These are phyloP conservation scores for Aquilaria agallochum DNA, from an alignment of 441 rosid species.

Conservation along the genomic window DNA sequence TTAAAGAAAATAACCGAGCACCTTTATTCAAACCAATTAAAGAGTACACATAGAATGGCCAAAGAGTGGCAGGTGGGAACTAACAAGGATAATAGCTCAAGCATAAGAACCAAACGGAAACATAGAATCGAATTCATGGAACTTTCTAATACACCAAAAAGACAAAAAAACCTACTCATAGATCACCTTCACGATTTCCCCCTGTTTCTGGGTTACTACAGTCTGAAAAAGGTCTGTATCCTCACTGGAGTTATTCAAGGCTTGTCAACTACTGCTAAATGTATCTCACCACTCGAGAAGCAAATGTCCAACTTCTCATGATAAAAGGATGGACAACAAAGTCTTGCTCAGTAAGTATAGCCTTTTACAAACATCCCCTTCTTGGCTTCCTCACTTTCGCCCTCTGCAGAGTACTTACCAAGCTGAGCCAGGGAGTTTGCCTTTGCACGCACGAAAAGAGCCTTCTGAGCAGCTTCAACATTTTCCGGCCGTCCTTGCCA, in stretches of 20 bases:
- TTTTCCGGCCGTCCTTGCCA: conserved; percentile 94
- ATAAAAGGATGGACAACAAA: neutral
- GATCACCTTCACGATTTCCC: neutral
- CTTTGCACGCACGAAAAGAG: conserved; percentile 91
- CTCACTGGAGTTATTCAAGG: conserved; percentile 16
- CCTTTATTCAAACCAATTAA: too few relatives aligned
- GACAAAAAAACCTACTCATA: too few relatives aligned
- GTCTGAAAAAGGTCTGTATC: conserved; percentile 2
- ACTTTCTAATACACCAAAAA: too few relatives aligned
- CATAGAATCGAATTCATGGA: too few relatives aligned
- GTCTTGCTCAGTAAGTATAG: conserved; percentile 67
- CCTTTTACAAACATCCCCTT: conserved; percentile 99
- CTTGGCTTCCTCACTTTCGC: conserved; percentile 93
- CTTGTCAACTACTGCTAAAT: conserved; percentile 12
- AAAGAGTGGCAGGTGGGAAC: too few relatives aligned
- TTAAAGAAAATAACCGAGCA: too few relatives aligned
- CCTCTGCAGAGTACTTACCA: conserved; percentile 81
- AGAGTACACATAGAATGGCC: too few relatives aligned
- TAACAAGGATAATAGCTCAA: too few relatives aligned
- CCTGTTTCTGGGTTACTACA: conserved; percentile 1
- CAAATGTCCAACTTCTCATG: conserved; percentile 17
- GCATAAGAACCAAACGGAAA: too few relatives aligned
- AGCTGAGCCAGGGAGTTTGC: conserved; percentile 98
- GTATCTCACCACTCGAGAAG: neutral
- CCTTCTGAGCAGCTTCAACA: conserved; percentile 76